phyloP scores from a whole-genome alignment of 495 filamentous ascomycete genomes.

The Penicillium cinerascens region DNA sequence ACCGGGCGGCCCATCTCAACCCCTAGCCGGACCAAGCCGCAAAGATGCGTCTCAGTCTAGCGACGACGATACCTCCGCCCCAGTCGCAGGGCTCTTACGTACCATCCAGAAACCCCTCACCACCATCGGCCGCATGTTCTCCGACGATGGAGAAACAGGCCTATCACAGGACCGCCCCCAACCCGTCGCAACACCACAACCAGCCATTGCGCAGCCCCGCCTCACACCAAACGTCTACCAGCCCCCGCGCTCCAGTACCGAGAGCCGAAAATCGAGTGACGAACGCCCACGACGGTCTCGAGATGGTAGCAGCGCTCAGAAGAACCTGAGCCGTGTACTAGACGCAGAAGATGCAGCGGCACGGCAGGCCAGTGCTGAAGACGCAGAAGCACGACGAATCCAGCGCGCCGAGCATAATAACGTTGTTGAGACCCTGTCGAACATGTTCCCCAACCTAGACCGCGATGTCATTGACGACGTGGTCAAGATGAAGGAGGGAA shows the following conservation, averaged over 20 bases:
- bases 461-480: constrained; percentile 91
- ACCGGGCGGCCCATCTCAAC: constrained; percentile 30
- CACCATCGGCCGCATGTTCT: constrained; percentile 96
- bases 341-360: constrained; percentile 87
- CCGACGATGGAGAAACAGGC: constrained; percentile 60
- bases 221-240: constrained; percentile 56
- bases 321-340: constrained; percentile 26
- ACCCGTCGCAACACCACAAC: constrained; percentile 56
- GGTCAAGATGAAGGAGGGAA: constrained; percentile 84
- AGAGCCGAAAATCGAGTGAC: constrained; percentile 47
- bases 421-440: constrained; percentile 84
- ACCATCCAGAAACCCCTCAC: constrained; percentile 90
- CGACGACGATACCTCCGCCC: constrained; percentile 63
- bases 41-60: constrained; percentile 37
- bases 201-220: constrained; percentile 51
- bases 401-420: constrained; percentile 81
- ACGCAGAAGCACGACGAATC: constrained; percentile 82
- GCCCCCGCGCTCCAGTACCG: constrained; percentile 44
- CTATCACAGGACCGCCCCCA: constrained; percentile 36
- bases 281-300: constrained; percentile 12
- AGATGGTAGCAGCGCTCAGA: constrained; percentile 23
- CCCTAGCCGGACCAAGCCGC: constrained; percentile 42
- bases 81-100: constrained; percentile 80
- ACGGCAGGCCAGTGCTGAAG: constrained; percentile 87
- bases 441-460: constrained; percentile 93